These are phyloP conservation scores for Paramyrothecium sp. DNA, from an alignment of 2,329 filamentous ascomycete genomes.

Conservation along the genomic window DNA sequence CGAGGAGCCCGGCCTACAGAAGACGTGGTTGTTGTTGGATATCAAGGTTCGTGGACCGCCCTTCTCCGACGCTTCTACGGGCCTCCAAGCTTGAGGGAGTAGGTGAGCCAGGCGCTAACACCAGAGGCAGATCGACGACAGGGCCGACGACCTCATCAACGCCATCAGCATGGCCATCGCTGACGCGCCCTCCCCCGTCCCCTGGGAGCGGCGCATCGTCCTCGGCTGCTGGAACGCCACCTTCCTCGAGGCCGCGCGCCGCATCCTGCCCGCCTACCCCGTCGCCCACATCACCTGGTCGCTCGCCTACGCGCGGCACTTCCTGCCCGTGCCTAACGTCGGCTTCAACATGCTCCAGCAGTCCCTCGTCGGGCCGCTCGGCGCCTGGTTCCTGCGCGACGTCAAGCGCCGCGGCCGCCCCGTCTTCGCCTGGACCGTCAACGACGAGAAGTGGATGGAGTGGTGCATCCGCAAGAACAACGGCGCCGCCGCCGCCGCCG, in stretches of 20 bases:
- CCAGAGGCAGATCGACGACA: conserved; percentile 61
- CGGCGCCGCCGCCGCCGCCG: conserved; percentile 6
- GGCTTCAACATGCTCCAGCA: conserved; percentile 77
- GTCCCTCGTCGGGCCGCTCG: conserved; percentile 66
- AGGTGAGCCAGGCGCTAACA: not conserved
- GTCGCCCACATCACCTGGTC: conserved; percentile 69
- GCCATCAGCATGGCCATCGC: conserved; percentile 64
- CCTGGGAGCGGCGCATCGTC: conserved; percentile 73
- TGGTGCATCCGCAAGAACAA: conserved; percentile 62
- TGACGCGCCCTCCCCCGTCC: conserved; percentile 44
- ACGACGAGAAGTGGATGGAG: conserved; percentile 74
- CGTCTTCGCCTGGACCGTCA: conserved; percentile 85
- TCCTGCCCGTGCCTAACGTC: conserved; percentile 63
- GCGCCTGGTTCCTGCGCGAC: conserved; percentile 63
- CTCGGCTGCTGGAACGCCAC: conserved; percentile 80
- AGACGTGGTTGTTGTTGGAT: conserved; percentile 81
- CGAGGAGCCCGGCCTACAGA: conserved; percentile 56
- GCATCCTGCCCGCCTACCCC: conserved; percentile 61
- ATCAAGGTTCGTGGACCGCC: conserved; percentile 65
- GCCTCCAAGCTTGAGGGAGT: not conserved
- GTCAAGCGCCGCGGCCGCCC: conserved; percentile 48
- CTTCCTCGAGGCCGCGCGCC: conserved; percentile 63
- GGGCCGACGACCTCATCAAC: conserved; percentile 67
- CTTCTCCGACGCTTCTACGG: not conserved
- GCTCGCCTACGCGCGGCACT: conserved; percentile 66